Conservation (phyloP, 345 rosid genomes). For the Hibiscus trionum region DNA sequence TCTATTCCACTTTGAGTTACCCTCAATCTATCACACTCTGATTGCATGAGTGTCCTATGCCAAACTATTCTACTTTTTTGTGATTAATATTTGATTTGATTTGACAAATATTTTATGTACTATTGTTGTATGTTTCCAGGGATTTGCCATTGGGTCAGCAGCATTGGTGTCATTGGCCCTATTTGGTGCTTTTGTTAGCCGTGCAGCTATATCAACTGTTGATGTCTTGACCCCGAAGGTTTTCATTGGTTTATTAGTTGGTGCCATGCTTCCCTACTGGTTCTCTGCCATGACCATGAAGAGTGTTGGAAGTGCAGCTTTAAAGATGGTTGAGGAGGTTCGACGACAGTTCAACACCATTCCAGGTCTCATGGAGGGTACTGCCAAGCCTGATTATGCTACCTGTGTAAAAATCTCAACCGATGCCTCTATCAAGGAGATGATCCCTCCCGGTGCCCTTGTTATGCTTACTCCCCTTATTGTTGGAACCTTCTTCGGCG, state of each 20-base stretch:
- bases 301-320: slow-evolving; percentile 94
- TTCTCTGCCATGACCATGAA: slow-evolving; percentile 99
- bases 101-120: background rate
- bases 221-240: slow-evolving; percentile 93
- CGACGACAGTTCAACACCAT: slow-evolving; percentile 94
- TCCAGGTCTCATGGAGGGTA: slow-evolving; percentile 93
- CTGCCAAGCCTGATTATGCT: slow-evolving; percentile 82
- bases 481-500: slow-evolving; percentile 82
- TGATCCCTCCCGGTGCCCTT: slow-evolving; percentile 92
- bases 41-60: background rate
- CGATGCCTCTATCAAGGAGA: slow-evolving; percentile 94
- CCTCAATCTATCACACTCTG: background rate
- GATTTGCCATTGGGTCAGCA: slow-evolving; percentile 74
- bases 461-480: slow-evolving; percentile 94
- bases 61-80: background rate
- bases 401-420: slow-evolving; percentile 96
- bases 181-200: slow-evolving; percentile 93
- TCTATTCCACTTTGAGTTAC: background rate
- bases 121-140: slow-evolving; percentile 19
- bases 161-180: slow-evolving; percentile 83
- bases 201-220: slow-evolving; percentile 68
- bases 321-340: slow-evolving; percentile 96
- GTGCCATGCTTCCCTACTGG: slow-evolving; percentile 99
- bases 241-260: slow-evolving; percentile 78
- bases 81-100: background rate